Evolutionary conservation across 2,329 filamentous ascomycete genomes (phyloP).

Genomic region (Fusarium sp.): DNA sequence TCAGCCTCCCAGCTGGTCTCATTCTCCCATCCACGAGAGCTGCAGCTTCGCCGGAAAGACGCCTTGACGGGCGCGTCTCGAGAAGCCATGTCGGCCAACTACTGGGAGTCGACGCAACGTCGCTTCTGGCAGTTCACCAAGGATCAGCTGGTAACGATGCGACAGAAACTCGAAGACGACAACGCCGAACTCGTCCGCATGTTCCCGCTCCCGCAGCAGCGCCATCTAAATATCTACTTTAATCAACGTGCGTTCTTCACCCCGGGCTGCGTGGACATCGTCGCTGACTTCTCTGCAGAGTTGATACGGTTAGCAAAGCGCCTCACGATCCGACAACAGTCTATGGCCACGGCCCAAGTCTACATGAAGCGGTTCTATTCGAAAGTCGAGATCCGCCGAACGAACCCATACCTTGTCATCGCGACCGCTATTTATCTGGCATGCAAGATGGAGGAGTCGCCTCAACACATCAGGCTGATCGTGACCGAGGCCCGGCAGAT

Average conservation of each 20-base stretch:
- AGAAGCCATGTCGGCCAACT: slow-evolving; percentile 86
- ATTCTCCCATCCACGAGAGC: background rate
- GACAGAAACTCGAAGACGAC: slow-evolving; percentile 81
- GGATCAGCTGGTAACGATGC: slow-evolving; percentile 79
- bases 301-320: slow-evolving; percentile 86
- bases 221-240: slow-evolving; percentile 91
- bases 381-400: slow-evolving; percentile 89
- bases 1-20: slow-evolving; percentile 17
- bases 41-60: slow-evolving; percentile 1
- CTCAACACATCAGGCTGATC: slow-evolving; percentile 93
- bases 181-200: slow-evolving; percentile 80
- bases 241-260: slow-evolving; percentile 77
- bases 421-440: slow-evolving; percentile 95
- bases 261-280: background rate
- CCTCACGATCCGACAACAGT: slow-evolving; percentile 87
- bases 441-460: slow-evolving; percentile 98
- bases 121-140: slow-evolving; percentile 92
- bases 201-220: slow-evolving; percentile 83
- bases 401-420: slow-evolving; percentile 92
- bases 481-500: slow-evolving; percentile 86
- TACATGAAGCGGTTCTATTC: slow-evolving; percentile 96
- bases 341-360: slow-evolving; percentile 91
- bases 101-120: slow-evolving; percentile 94
- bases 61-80: slow-evolving; percentile 21
- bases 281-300: slow-evolving; percentile 62